Evolutionary conservation across 2,329 filamentous ascomycete genomes (phyloP), one percentile per base, ranked within the genome.

Genomic region (Parastagonospora nodorum): DNA sequence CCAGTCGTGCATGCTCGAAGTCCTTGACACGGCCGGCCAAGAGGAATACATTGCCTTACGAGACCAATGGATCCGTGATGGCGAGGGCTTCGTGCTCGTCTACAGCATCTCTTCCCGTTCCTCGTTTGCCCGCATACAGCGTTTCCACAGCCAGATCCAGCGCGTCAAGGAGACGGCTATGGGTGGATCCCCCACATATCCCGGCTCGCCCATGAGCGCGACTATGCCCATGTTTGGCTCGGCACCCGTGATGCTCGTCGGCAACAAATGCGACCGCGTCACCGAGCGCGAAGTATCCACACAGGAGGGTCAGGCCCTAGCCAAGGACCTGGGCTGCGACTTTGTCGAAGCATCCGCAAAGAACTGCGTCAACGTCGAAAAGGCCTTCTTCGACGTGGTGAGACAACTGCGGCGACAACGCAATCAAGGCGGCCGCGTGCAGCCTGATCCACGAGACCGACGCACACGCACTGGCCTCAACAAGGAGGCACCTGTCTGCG

Each of bases 71-170:
- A 97, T 97, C 74, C 87, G 94, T 65, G 93, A 97, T 71, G 93
- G 94, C 61, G 94, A 99, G 75, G 94, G 94, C 15, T 97, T 97
- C 72, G 90, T 99, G 28, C 83, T 99, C 55, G 94, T 99, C 60
- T 97, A 99, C 81, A 96, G 92, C 80, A 97, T 99, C 77, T 96
- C 94, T 11, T 97, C 93, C 45, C 88, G 94, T 68, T 92, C 92
- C 30, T 97, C 93, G 15, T 97, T 97, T 73, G 87, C 88, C 50
- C 89, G 93, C 72, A 97, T 99, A 80, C 90, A 92, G 76, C 88
- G 89, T 69, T 97, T 97, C 74, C 91, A 97, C 77, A 88, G 93
- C 73, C 94, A 97, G 77, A 97, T 97, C 66, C 92, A 96, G 75
- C 83, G 95, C 69, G 94, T 97, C 67, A 97, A 97, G 78, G 94